phyloP scores from a whole-genome alignment of 2,329 filamentous ascomycete species.

The Hirsutella thompsonii region DNA sequence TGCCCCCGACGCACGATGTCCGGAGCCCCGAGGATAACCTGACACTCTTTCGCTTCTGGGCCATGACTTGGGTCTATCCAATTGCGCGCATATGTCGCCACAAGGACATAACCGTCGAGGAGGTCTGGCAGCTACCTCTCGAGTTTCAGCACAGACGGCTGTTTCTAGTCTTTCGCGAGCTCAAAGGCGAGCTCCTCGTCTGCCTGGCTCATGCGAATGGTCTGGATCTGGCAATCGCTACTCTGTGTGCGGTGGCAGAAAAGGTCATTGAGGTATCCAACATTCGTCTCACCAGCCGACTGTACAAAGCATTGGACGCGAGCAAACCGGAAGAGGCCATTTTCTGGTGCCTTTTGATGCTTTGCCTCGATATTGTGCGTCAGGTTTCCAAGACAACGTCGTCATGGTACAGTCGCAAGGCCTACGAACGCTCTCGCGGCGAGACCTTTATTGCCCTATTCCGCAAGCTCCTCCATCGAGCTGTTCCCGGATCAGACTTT shows the following conservation, averaged over 20 bases:
- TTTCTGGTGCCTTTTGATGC: slow-evolving; percentile 24
- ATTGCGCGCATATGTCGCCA: slow-evolving; percentile 53
- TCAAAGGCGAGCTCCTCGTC: slow-evolving; percentile 58
- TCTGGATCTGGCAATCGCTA: slow-evolving; percentile 61
- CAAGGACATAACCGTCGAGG: slow-evolving; percentile 58
- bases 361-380: slow-evolving; percentile 17
- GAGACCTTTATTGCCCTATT: slow-evolving; percentile 37
- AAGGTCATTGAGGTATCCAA: slow-evolving; percentile 23
- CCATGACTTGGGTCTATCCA: slow-evolving; percentile 69
- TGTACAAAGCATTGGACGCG: slow-evolving; percentile 21
- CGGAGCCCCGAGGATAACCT: slow-evolving; percentile 69
- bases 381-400: slow-evolving; percentile 22
- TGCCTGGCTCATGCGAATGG: slow-evolving; percentile 66
- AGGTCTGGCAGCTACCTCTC: slow-evolving; percentile 69
- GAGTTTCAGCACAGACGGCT: slow-evolving; percentile 72
- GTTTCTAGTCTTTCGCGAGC: slow-evolving; percentile 59
- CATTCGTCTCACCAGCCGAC: slow-evolving; percentile 22
- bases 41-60: slow-evolving; percentile 72
- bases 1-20: slow-evolving; percentile 22
- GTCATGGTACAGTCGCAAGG: slow-evolving; percentile 72
- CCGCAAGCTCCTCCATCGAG: slow-evolving; percentile 23
- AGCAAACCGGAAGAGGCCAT: slow-evolving; percentile 15
- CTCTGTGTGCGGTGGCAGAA: slow-evolving; percentile 45
- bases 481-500: slow-evolving; percentile 23
- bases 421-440: slow-evolving; percentile 72